These are phyloP conservation scores for Cubamyces sp. DNA, from an alignment of 768 basidiomycete genomes.

Conservation along the genomic window DNA sequence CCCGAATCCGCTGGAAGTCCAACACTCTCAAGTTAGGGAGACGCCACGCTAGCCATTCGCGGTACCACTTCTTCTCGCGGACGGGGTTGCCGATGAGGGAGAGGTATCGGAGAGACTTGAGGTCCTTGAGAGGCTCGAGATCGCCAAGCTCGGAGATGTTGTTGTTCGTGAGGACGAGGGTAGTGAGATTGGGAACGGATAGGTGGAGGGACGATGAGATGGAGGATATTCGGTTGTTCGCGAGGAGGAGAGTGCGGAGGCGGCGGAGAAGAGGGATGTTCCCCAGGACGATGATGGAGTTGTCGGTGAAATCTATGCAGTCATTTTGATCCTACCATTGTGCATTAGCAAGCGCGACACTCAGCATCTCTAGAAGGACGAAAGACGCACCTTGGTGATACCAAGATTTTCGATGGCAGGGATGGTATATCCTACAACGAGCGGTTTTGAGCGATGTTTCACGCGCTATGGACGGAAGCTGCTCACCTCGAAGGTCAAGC, in stretches of 20 bases:
- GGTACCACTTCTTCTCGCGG: constrained; percentile 91
- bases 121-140: constrained; percentile 79
- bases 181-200: constrained; percentile 82
- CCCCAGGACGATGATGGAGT: constrained; percentile 78
- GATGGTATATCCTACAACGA: constrained; percentile 80
- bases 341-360: neutral
- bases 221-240: constrained; percentile 86
- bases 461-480: neutral
- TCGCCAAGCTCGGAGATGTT: constrained; percentile 80
- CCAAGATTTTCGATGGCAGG: constrained; percentile 96
- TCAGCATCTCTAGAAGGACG: constrained; percentile 7
- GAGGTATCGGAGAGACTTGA: constrained; percentile 74
- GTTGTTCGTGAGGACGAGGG: constrained; percentile 85
- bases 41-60: constrained; percentile 93
- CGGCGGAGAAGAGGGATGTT: constrained; percentile 89
- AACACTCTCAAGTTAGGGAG: constrained; percentile 87
- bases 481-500: constrained; percentile 85
- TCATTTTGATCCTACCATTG: constrained; percentile 82
- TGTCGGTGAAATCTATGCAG: constrained; percentile 93
- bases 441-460: constrained; percentile 22
- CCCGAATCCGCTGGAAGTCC: constrained; percentile 93
- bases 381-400: constrained; percentile 73
- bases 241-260: constrained; percentile 79
- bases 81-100: constrained; percentile 84
- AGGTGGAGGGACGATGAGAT: constrained; percentile 83